These are phyloP conservation scores for Musa troglodytarum DNA, from an alignment of 176 grass and related monocot species.

Conservation along the genomic window DNA sequence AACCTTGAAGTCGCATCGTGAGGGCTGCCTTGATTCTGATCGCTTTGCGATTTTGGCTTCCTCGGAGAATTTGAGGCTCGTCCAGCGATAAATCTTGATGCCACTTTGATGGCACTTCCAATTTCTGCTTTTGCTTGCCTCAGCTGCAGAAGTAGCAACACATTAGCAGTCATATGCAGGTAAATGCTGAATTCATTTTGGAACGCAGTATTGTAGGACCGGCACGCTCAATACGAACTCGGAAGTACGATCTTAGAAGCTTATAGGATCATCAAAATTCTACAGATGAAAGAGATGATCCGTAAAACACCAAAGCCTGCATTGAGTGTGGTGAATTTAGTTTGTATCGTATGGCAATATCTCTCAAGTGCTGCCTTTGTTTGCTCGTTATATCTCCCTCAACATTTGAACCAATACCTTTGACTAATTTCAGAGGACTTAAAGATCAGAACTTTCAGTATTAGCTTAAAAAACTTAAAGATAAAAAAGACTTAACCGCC, in stretches of 20 bases:
- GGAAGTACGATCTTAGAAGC: no score
- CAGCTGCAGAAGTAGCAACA: slow-evolving; percentile 42
- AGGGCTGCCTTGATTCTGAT: slow-evolving; percentile 40
- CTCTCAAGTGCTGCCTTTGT: not conserved
- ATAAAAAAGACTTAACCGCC: no score
- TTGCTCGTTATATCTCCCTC: not conserved
- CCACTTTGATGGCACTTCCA: slow-evolving; percentile 84
- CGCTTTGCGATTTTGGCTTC: slow-evolving; percentile 34
- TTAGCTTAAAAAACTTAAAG: no score
- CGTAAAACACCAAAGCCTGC: not conserved
- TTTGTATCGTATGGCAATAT: not conserved
- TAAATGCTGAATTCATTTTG: not conserved
- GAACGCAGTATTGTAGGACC: not conserved
- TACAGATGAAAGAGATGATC: no score
- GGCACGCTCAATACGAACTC: no score
- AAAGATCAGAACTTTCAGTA: no score
- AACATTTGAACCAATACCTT: no score
- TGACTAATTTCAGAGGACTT: no score
- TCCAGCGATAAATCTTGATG: slow-evolving; percentile 95
- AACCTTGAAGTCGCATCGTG: slow-evolving; percentile 44
- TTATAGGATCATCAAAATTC: no score
- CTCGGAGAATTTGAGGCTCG: slow-evolving; percentile 47
- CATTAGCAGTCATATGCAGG: not conserved
- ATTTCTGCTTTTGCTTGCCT: slow-evolving; percentile 97
- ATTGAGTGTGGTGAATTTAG: not conserved